Conservation (phyloP, 2,329 filamentous ascomycete genomes). For the Mycosphaerella sp. region DNA sequence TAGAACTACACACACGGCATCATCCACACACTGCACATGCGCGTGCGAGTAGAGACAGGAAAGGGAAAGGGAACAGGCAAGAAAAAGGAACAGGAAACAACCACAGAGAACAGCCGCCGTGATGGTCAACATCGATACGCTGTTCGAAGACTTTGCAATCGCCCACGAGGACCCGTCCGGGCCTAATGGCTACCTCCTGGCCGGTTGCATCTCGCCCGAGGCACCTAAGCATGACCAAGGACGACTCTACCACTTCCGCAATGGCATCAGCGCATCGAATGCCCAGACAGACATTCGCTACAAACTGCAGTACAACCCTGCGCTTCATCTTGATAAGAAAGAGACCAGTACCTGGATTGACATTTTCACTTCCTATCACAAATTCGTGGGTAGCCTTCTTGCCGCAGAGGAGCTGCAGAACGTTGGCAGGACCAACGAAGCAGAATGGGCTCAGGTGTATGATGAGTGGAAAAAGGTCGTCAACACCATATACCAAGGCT, state of each 20-base stretch:
- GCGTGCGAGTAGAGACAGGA: not conserved
- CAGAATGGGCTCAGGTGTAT: constrained; percentile 79
- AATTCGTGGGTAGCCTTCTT: constrained; percentile 67
- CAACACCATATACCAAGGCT: constrained; percentile 70
- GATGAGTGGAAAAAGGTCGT: constrained; percentile 82
- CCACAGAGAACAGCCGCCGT: not conserved
- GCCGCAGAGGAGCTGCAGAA: constrained; percentile 54
- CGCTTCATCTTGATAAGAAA: constrained; percentile 38
- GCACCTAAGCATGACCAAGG: constrained; percentile 56
- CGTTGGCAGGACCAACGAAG: constrained; percentile 37
- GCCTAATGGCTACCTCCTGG: constrained; percentile 63
- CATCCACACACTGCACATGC: not conserved
- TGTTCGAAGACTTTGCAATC: constrained; percentile 67
- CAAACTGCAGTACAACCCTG: constrained; percentile 57
- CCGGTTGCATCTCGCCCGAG: constrained; percentile 67
- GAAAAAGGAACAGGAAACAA: no score
- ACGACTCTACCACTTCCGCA: constrained; percentile 63
- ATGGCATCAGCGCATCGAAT: constrained; percentile 61
- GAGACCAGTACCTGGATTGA: constrained; percentile 81
- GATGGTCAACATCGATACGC: constrained; percentile 43
- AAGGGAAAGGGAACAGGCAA: no score
- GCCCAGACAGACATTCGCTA: constrained; percentile 65
- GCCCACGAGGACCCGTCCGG: constrained; percentile 63
- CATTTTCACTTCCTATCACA: constrained; percentile 79
- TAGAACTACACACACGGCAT: not conserved